A percentile compares a stretch with the other conserved stretches of the same genome.
These are phyloP conservation scores for Leptographium lundbergii DNA, from an alignment of 2,329 filamentous ascomycete species.

Conservation along the genomic window DNA sequence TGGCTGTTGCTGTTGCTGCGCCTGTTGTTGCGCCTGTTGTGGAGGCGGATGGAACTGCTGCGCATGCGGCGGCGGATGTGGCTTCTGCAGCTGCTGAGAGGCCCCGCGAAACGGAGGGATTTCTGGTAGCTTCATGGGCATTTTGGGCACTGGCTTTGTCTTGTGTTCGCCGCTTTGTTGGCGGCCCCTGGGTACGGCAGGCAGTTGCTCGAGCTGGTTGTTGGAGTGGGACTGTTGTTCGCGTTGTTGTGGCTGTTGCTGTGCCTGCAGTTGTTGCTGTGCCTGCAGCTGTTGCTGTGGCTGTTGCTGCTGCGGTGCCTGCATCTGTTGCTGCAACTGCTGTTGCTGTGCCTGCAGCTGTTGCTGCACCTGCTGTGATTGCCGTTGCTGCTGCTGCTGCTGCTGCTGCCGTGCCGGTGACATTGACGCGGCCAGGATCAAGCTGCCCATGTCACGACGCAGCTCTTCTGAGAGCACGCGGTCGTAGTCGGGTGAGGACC, in stretches of 20 bases:
- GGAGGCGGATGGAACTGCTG: too few relatives aligned
- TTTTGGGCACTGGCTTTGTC: constrained; percentile 23
- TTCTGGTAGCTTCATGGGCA: constrained; percentile 35
- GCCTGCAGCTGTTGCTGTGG: constrained; percentile 8
- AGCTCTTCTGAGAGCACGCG: constrained; percentile 47
- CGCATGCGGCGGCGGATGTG: constrained; percentile 3
- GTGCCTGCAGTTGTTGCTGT: neutral
- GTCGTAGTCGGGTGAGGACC: constrained; percentile 47
- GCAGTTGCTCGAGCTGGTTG: too few relatives aligned
- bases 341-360: neutral
- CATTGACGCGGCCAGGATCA: constrained; percentile 34
- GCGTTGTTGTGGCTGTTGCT: neutral
- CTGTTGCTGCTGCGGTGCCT: neutral
- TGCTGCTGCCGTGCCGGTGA: constrained; percentile 6
- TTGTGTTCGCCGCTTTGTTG: constrained; percentile 4
- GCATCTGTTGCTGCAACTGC: constrained; percentile 3
- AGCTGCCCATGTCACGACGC: constrained; percentile 46
- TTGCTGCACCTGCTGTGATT: constrained; percentile 9
- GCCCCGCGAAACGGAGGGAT: constrained; percentile 41
- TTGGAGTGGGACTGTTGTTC: constrained; percentile 9
- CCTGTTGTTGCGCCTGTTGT: constrained; percentile 10
- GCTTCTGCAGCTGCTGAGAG: constrained; percentile 11
- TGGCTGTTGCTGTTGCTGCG: constrained; percentile 13
- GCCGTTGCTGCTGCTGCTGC: neutral
- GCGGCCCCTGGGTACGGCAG: too few relatives aligned